These are phyloP conservation scores for Pythium utonaiense DNA, from an alignment of 352 stramenopile species.

Conservation along the genomic window DNA sequence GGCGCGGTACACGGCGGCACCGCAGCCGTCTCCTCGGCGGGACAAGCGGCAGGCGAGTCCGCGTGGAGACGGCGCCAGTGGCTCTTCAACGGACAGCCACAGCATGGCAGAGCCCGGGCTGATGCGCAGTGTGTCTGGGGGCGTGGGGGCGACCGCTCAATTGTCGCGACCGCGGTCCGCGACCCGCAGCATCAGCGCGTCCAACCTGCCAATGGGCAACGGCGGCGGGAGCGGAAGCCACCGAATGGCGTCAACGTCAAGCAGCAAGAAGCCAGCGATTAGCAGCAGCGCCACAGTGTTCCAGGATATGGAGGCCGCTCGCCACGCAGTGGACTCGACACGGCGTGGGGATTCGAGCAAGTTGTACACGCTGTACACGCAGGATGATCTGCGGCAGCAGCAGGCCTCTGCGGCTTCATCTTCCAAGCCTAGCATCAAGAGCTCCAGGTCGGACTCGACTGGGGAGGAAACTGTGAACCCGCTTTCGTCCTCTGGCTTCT, in stretches of 20 bases:
- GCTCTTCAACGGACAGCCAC: not conserved
- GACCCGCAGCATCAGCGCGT: slow-evolving; percentile 22
- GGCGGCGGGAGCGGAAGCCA: not conserved
- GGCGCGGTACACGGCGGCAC: slow-evolving; percentile 8
- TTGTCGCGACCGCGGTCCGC: slow-evolving; percentile 15
- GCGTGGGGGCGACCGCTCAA: slow-evolving; percentile 2
- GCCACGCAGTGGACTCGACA: slow-evolving; percentile 1
- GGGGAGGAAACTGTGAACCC: slow-evolving; percentile 8
- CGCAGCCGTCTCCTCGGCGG: slow-evolving; percentile 7
- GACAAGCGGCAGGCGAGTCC: slow-evolving; percentile 1
- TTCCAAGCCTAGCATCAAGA: no score
- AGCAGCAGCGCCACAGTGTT: not conserved
- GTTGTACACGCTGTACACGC: slow-evolving; percentile 21
- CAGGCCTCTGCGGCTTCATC: slow-evolving; percentile 2
- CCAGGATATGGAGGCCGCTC: slow-evolving; percentile 7
- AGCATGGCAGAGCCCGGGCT: slow-evolving; percentile 9
- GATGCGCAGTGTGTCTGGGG: slow-evolving; percentile 16
- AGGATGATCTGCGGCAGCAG: slow-evolving; percentile 20
- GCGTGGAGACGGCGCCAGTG: not conserved
- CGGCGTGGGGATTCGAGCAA: slow-evolving; percentile 5
- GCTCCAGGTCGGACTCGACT: not conserved
- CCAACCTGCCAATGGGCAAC: not conserved
- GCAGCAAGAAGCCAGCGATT: not conserved
- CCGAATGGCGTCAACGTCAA: no score
- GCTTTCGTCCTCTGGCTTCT: slow-evolving; percentile 22